Percentiles rank a stretch among this genome's conserved stretches.
phyloP scores from a whole-genome alignment of 2,329 filamentous ascomycete genomes.

The Pyrenophora teres region DNA sequence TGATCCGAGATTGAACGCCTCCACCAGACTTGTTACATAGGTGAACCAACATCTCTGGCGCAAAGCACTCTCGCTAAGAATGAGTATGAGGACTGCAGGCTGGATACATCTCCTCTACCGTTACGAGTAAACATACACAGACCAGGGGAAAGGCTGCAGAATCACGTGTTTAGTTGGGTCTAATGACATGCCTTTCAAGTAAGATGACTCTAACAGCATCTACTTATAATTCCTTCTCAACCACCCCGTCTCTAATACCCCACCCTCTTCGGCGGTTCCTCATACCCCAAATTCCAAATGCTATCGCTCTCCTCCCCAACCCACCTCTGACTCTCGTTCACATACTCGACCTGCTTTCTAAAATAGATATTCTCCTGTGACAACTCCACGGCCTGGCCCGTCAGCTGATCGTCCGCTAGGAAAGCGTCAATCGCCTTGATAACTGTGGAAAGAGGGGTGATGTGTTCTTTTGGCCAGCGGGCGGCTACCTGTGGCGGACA shows the following conservation, averaged over 20 bases:
- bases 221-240: too few species aligned
- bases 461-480: constrained; percentile 46
- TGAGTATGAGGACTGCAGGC: too few species aligned
- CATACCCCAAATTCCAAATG: constrained; percentile 43
- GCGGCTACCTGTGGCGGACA: constrained; percentile 47
- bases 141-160: too few species aligned
- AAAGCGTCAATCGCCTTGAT: constrained; percentile 48
- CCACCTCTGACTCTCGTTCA: constrained; percentile 50
- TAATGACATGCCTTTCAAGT: too few species aligned
- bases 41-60: too few species aligned
- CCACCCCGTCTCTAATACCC: constrained; percentile 17
- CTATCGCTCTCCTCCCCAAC: constrained; percentile 35
- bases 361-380: constrained; percentile 50
- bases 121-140: too few species aligned
- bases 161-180: too few species aligned
- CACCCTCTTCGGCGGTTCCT: constrained; percentile 28
- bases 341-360: constrained; percentile 45
- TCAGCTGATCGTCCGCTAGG: constrained; percentile 40
- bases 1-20: too few species aligned
- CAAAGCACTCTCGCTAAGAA: too few species aligned
- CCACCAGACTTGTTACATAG: too few species aligned
- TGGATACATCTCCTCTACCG: too few species aligned
- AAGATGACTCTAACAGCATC: too few species aligned
- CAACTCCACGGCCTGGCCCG: constrained; percentile 50
- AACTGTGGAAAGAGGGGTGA: constrained; percentile 50